A percentile compares a stretch with the other conserved stretches of the same genome.
Evolutionary conservation across 768 basidiomycete species (phyloP).

Genomic region (Galerina sulciceps): DNA sequence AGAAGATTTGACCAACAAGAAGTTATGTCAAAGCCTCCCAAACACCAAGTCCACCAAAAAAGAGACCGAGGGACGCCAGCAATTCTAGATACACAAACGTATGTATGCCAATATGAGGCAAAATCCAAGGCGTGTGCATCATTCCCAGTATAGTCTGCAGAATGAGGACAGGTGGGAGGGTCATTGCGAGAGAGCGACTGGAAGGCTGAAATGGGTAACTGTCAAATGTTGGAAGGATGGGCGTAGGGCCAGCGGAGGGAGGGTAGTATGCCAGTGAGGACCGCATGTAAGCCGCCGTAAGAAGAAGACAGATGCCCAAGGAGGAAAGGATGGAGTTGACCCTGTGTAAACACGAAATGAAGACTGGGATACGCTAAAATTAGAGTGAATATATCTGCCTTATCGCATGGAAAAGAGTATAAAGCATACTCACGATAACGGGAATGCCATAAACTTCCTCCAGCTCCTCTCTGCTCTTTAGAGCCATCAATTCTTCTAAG

Average conservation of each 20-base stretch:
- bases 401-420: constrained; percentile 8
- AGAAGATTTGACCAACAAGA: too few relatives aligned
- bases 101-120: constrained; percentile 78
- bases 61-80: constrained; percentile 65
- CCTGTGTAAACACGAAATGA: constrained; percentile 78
- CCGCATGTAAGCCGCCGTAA: constrained; percentile 65
- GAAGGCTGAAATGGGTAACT: constrained; percentile 19
- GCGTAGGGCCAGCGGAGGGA: constrained; percentile 10
- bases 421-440: constrained; percentile 63
- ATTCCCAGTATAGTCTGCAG: constrained; percentile 61
- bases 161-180: constrained; percentile 45
- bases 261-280: constrained; percentile 46
- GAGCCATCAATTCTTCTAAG: constrained; percentile 62
- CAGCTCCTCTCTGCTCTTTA: constrained; percentile 74
- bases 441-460: constrained; percentile 84
- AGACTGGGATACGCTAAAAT: constrained; percentile 72
- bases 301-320: constrained; percentile 65
- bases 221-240: not conserved
- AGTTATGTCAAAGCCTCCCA: constrained; percentile 65
- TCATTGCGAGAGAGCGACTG: constrained; percentile 41
- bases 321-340: constrained; percentile 75
- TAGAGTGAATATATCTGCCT: not conserved
- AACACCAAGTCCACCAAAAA: constrained; percentile 73
- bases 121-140: constrained; percentile 67
- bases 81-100: constrained; percentile 74